These are phyloP conservation scores for Chaetomium strumarium DNA, from an alignment of 2,329 filamentous ascomycete species.

Conservation along the genomic window DNA sequence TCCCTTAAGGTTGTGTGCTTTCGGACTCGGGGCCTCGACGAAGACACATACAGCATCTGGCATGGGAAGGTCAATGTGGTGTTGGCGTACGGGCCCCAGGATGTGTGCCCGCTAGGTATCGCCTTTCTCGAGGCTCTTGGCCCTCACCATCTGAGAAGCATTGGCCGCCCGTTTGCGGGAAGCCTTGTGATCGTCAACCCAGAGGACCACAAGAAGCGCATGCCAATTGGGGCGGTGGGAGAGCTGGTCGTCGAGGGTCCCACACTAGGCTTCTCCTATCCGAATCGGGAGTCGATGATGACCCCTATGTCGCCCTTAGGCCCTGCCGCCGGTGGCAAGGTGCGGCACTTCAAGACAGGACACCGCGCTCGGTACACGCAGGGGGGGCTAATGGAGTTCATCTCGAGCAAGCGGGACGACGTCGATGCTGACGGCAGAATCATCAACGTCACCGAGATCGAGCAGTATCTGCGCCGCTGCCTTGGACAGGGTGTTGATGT, in stretches of 20 bases:
- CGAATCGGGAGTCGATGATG: constrained; percentile 26
- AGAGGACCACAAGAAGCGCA: constrained; percentile 43
- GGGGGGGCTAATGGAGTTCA: constrained; percentile 43
- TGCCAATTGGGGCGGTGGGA: constrained; percentile 49
- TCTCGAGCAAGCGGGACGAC: constrained; percentile 40
- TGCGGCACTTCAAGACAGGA: constrained; percentile 44
- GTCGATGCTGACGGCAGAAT: constrained; percentile 34
- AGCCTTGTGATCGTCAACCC: constrained; percentile 49
- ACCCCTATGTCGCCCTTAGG: constrained; percentile 22
- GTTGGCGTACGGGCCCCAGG: constrained; percentile 46
- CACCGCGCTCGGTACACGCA: constrained; percentile 46
- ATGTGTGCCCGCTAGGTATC: constrained; percentile 47
- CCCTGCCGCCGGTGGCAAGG: constrained; percentile 26
- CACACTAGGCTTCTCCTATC: constrained; percentile 38
- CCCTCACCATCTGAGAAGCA: constrained; percentile 35
- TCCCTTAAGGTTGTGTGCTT: constrained; percentile 40
- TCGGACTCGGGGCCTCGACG: constrained; percentile 44
- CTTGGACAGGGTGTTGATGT: constrained; percentile 44
- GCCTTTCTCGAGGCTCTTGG: constrained; percentile 40
- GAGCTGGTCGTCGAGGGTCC: constrained; percentile 58
- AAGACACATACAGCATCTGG: constrained; percentile 44
- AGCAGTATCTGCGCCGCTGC: constrained; percentile 42
- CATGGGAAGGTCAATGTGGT: constrained; percentile 40
- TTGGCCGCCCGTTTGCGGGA: constrained; percentile 44
- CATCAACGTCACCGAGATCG: constrained; percentile 40